These are phyloP conservation scores for Anthoceros angustus DNA, from an alignment of 225 moss, liverwort and hornwort genomes.

Conservation along the genomic window DNA sequence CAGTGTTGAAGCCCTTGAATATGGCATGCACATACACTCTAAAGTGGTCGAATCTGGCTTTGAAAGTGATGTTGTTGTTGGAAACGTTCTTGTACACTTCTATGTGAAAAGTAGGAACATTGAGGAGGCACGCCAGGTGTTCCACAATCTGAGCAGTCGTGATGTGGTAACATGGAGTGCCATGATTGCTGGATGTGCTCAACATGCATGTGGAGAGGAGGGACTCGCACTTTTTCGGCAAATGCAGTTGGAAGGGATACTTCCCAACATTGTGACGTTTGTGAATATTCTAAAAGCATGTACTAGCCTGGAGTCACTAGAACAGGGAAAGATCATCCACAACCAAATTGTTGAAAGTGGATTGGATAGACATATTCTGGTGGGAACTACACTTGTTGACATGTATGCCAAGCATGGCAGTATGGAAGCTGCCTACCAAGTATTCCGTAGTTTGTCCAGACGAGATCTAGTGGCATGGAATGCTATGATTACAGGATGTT, in stretches of 20 bases:
- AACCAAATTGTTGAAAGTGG: not conserved
- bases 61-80: not conserved
- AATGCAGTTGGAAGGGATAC: not conserved
- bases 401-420: constrained; percentile 2
- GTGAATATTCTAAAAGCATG: constrained; percentile 1
- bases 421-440: not conserved
- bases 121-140: not conserved
- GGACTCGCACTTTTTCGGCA: not conserved
- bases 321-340: not conserved
- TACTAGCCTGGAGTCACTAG: not conserved
- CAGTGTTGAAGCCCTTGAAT: not conserved
- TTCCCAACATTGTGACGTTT: not conserved
- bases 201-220: not conserved
- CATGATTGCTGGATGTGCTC: not conserved
- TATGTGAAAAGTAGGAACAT: not conserved
- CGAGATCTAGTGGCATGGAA: constrained; percentile 1
- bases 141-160: not conserved
- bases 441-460: not conserved
- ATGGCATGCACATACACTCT: not conserved
- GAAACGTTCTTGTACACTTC: not conserved
- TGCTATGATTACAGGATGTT: constrained; percentile 4
- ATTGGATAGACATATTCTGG: not conserved
- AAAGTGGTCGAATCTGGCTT: not conserved
- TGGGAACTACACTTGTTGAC: not conserved
- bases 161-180: constrained; percentile 2